Conservation (phyloP, 805 yeast species). For the Kodamaea neixiangensis region DNA sequence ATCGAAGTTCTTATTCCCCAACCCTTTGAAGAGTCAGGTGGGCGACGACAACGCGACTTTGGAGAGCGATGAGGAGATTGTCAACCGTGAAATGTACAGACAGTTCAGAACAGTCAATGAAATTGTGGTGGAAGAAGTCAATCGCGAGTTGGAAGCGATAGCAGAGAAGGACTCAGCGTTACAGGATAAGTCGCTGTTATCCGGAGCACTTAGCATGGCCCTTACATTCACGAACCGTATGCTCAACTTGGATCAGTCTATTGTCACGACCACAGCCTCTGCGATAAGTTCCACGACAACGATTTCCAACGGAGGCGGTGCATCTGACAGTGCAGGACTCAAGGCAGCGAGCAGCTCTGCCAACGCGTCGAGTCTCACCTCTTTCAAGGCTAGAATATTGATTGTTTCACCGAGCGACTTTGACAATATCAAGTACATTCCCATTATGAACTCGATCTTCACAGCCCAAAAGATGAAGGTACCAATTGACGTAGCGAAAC, state of each 20-base stretch:
- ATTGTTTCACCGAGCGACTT: constrained; percentile 75
- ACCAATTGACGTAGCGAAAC: constrained; percentile 87
- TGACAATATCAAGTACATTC: constrained; percentile 72
- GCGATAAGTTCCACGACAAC: constrained; percentile 43
- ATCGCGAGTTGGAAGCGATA: constrained; percentile 36
- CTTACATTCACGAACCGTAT: constrained; percentile 75
- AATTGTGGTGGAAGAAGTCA: constrained; percentile 60
- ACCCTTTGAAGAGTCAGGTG: constrained; percentile 20
- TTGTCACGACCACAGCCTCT: constrained; percentile 44
- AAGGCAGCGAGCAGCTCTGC: constrained; percentile 15
- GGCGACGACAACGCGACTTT: constrained; percentile 11
- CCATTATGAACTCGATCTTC: constrained; percentile 93
- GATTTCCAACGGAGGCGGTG: constrained; percentile 13
- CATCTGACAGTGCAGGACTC: constrained; percentile 14
- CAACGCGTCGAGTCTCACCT: constrained; percentile 19
- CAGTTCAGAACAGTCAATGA: constrained; percentile 83
- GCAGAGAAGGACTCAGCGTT: not conserved
- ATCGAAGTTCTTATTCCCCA: constrained; percentile 72
- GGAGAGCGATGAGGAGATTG: constrained; percentile 21
- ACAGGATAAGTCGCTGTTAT: constrained; percentile 34
- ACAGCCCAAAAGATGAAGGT: constrained; percentile 92
- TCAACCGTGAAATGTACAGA: constrained; percentile 72
- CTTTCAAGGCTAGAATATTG: constrained; percentile 41
- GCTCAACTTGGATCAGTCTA: constrained; percentile 50
- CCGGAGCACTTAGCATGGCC: constrained; percentile 83